A percentile compares a stretch with the other conserved stretches of the same genome.
These are phyloP conservation scores for Neoarthrinium moseri DNA, from an alignment of 2,329 filamentous ascomycete species.

Conservation along the genomic window DNA sequence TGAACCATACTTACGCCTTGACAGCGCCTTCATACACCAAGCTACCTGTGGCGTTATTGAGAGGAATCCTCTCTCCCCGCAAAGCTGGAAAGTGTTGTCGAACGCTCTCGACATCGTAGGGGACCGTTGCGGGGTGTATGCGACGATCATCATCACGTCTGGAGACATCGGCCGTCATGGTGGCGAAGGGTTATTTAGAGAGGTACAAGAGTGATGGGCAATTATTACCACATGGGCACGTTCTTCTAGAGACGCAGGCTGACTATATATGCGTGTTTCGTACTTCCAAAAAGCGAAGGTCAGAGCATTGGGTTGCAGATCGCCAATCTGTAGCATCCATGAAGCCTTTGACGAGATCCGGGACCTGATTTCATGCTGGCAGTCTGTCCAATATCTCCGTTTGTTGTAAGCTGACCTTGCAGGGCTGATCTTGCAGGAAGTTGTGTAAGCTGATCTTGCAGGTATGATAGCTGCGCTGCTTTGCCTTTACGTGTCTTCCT, in stretches of 20 bases:
- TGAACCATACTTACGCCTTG: not conserved
- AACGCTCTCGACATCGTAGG: conserved; percentile 3
- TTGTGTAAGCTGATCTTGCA: not conserved
- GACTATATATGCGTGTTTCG: conserved; percentile 5
- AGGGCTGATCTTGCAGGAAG: not conserved
- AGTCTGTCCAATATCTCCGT: not conserved
- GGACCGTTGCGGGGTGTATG: not conserved
- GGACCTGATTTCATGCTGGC: not conserved
- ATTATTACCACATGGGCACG: not conserved
- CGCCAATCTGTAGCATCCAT: not conserved
- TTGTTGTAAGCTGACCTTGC: conserved; percentile 4
- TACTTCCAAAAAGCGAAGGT: not conserved
- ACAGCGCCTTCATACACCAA: conserved; percentile 2
- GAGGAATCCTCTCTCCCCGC: conserved; percentile 1
- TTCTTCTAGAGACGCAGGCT: not conserved
- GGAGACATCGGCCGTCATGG: not conserved
- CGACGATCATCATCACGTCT: not conserved
- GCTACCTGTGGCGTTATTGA: conserved; percentile 3
- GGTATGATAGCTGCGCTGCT: no score
- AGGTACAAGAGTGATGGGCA: not conserved
- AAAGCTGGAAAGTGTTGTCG: conserved; percentile 4
- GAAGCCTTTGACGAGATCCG: not conserved
- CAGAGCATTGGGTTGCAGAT: not conserved
- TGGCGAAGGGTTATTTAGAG: not conserved
- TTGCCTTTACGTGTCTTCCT: no score